Conservation (phyloP, 2,329 filamentous ascomycete species). For the Alternaria viburni region DNA sequence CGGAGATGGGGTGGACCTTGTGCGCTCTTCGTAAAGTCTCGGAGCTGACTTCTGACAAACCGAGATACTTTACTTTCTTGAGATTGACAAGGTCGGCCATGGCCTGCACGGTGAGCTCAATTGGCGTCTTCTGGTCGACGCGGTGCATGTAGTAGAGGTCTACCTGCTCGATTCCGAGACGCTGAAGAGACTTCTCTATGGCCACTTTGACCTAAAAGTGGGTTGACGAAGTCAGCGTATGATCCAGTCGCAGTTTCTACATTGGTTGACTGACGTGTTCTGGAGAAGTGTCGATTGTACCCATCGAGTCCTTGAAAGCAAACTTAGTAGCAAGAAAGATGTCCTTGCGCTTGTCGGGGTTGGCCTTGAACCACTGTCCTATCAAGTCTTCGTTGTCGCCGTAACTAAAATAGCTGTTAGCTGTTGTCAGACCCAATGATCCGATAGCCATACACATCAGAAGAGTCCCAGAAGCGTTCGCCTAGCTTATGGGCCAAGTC, state of each 20-base stretch:
- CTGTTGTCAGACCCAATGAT: not conserved
- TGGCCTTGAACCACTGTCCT: slow-evolving; percentile 43
- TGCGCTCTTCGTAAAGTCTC: slow-evolving; percentile 57
- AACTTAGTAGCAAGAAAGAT: slow-evolving; percentile 56
- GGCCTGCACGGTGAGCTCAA: slow-evolving; percentile 57
- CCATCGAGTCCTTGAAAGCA: slow-evolving; percentile 52
- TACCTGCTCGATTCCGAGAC: slow-evolving; percentile 52
- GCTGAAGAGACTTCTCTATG: slow-evolving; percentile 47
- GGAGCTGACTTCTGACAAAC: slow-evolving; percentile 55
- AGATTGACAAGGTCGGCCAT: slow-evolving; percentile 63
- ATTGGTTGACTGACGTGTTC: slow-evolving; percentile 39
- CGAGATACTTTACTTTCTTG: slow-evolving; percentile 58
- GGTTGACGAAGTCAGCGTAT: not conserved
- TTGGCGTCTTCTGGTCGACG: slow-evolving; percentile 52
- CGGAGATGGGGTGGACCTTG: slow-evolving; percentile 55
- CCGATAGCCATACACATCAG: slow-evolving; percentile 29
- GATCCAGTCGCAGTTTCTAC: fast-evolving
- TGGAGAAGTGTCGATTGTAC: slow-evolving; percentile 47
- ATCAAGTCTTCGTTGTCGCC: slow-evolving; percentile 46
- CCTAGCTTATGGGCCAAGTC: slow-evolving; percentile 60
- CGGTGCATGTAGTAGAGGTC: slow-evolving; percentile 56
- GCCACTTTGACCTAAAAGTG: slow-evolving; percentile 35
- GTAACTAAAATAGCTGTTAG: slow-evolving; percentile 15
- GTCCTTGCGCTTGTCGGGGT: slow-evolving; percentile 49
- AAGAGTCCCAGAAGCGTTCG: slow-evolving; percentile 45